Conservation (phyloP, 2,329 filamentous ascomycete species). For the Hypoxylon sp. region DNA sequence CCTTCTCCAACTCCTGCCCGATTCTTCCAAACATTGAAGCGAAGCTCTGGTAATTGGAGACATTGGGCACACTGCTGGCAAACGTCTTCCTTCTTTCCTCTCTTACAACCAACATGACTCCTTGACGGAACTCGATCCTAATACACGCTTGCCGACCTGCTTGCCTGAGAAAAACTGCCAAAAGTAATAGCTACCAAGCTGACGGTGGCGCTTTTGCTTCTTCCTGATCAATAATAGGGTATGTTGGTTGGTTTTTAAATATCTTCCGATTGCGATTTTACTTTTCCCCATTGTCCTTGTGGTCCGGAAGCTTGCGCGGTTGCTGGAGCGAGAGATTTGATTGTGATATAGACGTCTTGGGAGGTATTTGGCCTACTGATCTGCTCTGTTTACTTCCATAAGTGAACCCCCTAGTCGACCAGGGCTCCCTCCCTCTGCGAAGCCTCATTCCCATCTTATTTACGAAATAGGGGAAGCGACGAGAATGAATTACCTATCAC, state of each 20-base stretch:
- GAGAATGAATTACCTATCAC: slow-evolving; percentile 28
- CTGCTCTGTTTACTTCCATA: slow-evolving; percentile 40
- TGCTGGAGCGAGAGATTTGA: slow-evolving; percentile 13
- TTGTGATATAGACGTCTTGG: slow-evolving; percentile 14
- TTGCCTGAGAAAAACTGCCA: slow-evolving; percentile 15
- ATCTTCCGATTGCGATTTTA: slow-evolving; percentile 20
- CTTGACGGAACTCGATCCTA: slow-evolving; percentile 14
- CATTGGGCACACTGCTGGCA: slow-evolving; percentile 9
- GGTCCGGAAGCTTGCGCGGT: slow-evolving; percentile 10
- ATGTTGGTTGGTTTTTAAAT: slow-evolving; percentile 34
- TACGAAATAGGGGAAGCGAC: slow-evolving; percentile 36
- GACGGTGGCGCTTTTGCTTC: slow-evolving; percentile 34
- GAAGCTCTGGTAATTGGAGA: slow-evolving; percentile 4
- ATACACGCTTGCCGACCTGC: slow-evolving; percentile 12
- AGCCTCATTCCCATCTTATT: slow-evolving; percentile 39
- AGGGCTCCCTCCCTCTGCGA: slow-evolving; percentile 34
- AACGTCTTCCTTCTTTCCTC: slow-evolving; percentile 20
- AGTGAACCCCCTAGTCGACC: slow-evolving; percentile 36
- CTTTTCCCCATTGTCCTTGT: slow-evolving; percentile 28
- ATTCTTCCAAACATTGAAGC: background rate
- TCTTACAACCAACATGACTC: slow-evolving; percentile 28
- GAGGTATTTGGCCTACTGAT: slow-evolving; percentile 30
- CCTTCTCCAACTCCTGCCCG: slow-evolving; percentile 17
- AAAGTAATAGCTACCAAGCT: slow-evolving; percentile 10
- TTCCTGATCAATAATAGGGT: slow-evolving; percentile 38